A percentile compares a stretch with the other conserved stretches of the same genome.
phyloP scores from a whole-genome alignment of 768 basidiomycete species.

The Sarcodon aspratus region DNA sequence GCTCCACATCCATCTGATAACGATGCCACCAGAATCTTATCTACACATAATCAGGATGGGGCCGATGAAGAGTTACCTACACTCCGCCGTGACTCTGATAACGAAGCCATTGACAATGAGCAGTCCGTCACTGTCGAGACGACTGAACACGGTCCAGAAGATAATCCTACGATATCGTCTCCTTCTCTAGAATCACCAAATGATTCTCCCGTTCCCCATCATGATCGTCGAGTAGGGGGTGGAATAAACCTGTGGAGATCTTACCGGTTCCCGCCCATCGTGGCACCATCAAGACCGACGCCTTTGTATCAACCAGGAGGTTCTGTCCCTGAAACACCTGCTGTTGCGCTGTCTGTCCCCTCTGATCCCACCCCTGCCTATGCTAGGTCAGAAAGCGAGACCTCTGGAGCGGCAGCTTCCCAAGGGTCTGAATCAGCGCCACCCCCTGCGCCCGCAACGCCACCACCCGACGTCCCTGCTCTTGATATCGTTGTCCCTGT shows the following conservation, averaged over 20 bases:
- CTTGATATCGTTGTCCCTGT: constrained; percentile 54
- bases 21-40: background rate
- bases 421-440: constrained; percentile 2
- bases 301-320: background rate
- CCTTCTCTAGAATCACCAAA: constrained; percentile 8
- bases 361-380: background rate
- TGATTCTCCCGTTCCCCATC: constrained; percentile 19
- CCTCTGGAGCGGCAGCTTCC: background rate
- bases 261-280: constrained; percentile 70
- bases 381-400: background rate
- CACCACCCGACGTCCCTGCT: background rate
- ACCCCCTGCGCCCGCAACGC: background rate
- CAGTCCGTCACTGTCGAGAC: background rate
- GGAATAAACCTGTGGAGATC: constrained; percentile 75
- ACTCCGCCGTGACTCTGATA: background rate
- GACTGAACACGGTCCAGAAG: background rate
- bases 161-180: background rate
- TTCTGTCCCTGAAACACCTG: background rate
- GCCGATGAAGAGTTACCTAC: background rate
- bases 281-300: constrained; percentile 19
- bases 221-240: constrained; percentile 27
- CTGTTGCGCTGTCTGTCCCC: background rate
- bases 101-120: background rate
- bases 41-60: too few relatives aligned
- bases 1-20: background rate